A percentile compares a stretch with the other conserved stretches of the same genome.
phyloP scores from a whole-genome alignment of 2,329 filamentous ascomycete genomes.

The Phialemoniopsis sp. region DNA sequence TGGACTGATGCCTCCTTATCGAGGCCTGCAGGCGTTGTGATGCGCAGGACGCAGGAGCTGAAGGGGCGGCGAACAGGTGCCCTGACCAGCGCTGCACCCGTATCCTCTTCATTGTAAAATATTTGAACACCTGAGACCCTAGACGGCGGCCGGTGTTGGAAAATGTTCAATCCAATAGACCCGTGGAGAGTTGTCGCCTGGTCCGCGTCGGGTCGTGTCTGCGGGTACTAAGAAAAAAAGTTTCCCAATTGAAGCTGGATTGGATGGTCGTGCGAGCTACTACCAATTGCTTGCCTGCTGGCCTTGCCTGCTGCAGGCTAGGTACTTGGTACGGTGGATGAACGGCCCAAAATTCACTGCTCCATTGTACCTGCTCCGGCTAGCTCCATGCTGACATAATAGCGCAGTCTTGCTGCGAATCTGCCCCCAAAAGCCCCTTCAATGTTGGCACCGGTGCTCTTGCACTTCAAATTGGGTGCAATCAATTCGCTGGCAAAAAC shows the following conservation, averaged over 20 bases:
- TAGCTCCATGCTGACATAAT: slow-evolving; percentile 16
- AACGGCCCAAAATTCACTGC: too few species aligned
- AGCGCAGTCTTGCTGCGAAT: neutral
- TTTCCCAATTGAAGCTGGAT: slow-evolving; percentile 6
- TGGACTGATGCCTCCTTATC: slow-evolving; percentile 1
- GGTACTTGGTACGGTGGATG: too few species aligned
- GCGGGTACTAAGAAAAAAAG: slow-evolving; percentile 5
- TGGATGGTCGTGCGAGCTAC: slow-evolving; percentile 5
- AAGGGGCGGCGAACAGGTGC: slow-evolving; percentile 49
- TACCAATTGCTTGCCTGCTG: neutral
- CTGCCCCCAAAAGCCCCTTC: too few species aligned
- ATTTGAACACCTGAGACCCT: slow-evolving; percentile 2
- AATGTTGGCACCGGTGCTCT: too few species aligned
- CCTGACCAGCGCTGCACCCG: slow-evolving; percentile 54
- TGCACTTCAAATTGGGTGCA: too few species aligned
- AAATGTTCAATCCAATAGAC: too few species aligned
- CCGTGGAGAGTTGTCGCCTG: neutral
- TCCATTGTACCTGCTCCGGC: too few species aligned
- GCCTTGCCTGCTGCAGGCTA: too few species aligned
- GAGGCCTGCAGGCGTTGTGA: slow-evolving; percentile 2
- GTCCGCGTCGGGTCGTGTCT: neutral
- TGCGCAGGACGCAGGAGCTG: slow-evolving; percentile 14
- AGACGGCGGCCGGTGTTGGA: too few species aligned
- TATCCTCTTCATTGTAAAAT: slow-evolving; percentile 54
- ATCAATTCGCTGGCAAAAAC: too few species aligned